Percentiles rank a stretch among this genome's conserved stretches.
These are phyloP conservation scores for Cordyceps pruinosa DNA, from an alignment of 2,329 filamentous ascomycete genomes.

Conservation along the genomic window DNA sequence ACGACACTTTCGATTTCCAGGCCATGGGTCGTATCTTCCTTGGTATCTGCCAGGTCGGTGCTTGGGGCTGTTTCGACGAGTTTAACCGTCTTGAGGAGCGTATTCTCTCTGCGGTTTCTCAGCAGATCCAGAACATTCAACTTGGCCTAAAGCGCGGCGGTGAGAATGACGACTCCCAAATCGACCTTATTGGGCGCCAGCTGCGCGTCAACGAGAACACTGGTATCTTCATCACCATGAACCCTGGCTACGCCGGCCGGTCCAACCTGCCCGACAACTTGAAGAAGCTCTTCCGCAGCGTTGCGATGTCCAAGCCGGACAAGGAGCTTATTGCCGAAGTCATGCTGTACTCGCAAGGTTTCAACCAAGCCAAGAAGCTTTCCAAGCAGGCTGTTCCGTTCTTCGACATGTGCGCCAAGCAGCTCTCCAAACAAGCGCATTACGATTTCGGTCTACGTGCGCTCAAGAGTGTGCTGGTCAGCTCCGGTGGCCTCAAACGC, in stretches of 20 bases:
- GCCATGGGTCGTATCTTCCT: conserved; percentile 99
- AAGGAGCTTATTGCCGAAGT: conserved; percentile 99
- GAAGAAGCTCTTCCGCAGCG: conserved; percentile 98
- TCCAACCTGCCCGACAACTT: conserved; percentile 97
- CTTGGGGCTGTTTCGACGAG: conserved; percentile 99
- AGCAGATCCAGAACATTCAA: conserved; percentile 99
- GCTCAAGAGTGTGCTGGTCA: conserved; percentile 95
- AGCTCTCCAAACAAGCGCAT: conserved; percentile 91
- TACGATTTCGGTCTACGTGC: conserved; percentile 98
- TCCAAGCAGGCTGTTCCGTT: conserved; percentile 97
- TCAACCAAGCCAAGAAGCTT: conserved; percentile 88
- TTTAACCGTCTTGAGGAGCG: conserved; percentile 98
- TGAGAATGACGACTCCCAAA: conserved; percentile 77
- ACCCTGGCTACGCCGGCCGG: conserved; percentile 94
- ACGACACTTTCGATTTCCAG: conserved; percentile 99
- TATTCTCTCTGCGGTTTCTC: conserved; percentile 94
- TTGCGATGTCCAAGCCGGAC: conserved; percentile 99
- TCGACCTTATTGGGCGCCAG: conserved; percentile 88
- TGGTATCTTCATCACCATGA: conserved; percentile 99
- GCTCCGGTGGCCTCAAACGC: conserved; percentile 92
- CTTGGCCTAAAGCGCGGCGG: conserved; percentile 81
- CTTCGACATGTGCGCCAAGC: conserved; percentile 81
- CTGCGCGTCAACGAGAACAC: conserved; percentile 87
- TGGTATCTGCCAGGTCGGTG: conserved; percentile 96
- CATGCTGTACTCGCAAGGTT: conserved; percentile 99